Evolutionary conservation across 108 stramenopile genomes (phyloP).

Genomic region (Pseudonitzschia delicatissima): DNA sequence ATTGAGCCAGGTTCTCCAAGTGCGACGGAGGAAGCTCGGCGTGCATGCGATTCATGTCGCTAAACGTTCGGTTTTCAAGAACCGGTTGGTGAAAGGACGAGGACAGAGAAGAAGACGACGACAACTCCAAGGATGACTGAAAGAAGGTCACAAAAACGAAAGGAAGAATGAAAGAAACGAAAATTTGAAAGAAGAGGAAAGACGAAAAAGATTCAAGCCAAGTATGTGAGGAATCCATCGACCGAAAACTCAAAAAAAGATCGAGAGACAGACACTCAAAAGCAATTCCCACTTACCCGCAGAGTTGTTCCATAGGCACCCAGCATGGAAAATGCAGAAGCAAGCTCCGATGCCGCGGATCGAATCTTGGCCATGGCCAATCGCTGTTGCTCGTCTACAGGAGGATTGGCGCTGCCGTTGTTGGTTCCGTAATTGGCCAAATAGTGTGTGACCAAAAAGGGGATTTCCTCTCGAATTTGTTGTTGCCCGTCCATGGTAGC

Average conservation of each 20-base stretch:
- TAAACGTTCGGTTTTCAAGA: slow-evolving; percentile 43
- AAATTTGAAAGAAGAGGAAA: not conserved
- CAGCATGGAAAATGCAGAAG: slow-evolving; percentile 67
- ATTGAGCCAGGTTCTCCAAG: slow-evolving; percentile 32
- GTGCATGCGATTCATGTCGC: slow-evolving; percentile 57
- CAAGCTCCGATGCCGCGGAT: slow-evolving; percentile 55
- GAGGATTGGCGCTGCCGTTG: not conserved
- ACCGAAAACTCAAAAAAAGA: not conserved
- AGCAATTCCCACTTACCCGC: slow-evolving; percentile 29
- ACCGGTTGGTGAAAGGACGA: not conserved
- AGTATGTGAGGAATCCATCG: not conserved
- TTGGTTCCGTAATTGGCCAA: slow-evolving; percentile 44
- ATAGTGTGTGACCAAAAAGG: slow-evolving; percentile 84
- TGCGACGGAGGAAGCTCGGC: slow-evolving; percentile 31
- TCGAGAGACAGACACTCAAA: not conserved
- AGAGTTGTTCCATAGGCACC: slow-evolving; percentile 60
- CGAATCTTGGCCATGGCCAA: slow-evolving; percentile 51
- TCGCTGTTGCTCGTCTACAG: slow-evolving; percentile 7
- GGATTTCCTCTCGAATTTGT: slow-evolving; percentile 42
- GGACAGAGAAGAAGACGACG: not conserved
- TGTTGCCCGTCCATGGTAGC: not conserved
- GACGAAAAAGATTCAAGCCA: not conserved
- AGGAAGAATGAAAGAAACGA: slow-evolving; percentile 8
- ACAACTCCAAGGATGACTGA: slow-evolving; percentile 9
- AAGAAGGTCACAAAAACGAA: slow-evolving; percentile 5